phyloP scores from a whole-genome alignment of 148 eudicot genomes.

The Cornus florida region DNA sequence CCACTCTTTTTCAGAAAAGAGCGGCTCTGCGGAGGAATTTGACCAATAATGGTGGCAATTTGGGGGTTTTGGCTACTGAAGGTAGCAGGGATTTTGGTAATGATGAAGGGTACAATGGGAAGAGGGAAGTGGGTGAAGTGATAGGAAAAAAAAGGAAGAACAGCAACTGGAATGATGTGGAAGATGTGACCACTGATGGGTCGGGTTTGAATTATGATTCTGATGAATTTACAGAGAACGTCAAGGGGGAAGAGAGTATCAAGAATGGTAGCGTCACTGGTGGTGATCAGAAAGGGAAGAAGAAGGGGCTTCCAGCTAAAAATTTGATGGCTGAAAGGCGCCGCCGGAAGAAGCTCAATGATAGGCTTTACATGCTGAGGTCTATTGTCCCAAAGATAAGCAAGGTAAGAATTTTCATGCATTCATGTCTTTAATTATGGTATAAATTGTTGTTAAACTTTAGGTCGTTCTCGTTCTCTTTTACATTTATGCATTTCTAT shows the following conservation, averaged over 20 bases:
- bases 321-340: slow-evolving; percentile 94
- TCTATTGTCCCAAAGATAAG: slow-evolving; percentile 96
- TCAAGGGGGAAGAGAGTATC: slow-evolving; percentile 32
- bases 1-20: slow-evolving; percentile 88
- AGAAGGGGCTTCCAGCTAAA: slow-evolving; percentile 88
- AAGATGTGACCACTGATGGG: slow-evolving; percentile 65
- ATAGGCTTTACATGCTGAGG: slow-evolving; percentile 82
- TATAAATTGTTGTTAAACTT: slow-evolving; percentile 16
- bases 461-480: slow-evolving; percentile 20
- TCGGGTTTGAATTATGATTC: slow-evolving; percentile 77
- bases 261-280: slow-evolving; percentile 55
- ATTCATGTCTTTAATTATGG: slow-evolving; percentile 29
- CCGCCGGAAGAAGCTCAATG: slow-evolving; percentile 91
- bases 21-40: slow-evolving; percentile 80
- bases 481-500: too few species aligned
- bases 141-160: slow-evolving; percentile 37
- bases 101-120: slow-evolving; percentile 28
- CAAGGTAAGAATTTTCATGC: slow-evolving; percentile 56
- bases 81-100: slow-evolving; percentile 9
- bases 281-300: slow-evolving; percentile 71
- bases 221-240: slow-evolving; percentile 63
- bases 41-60: slow-evolving; percentile 28
- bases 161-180: slow-evolving; percentile 50
- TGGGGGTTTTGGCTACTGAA: slow-evolving; percentile 26
- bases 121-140: slow-evolving; percentile 17